A percentile compares a stretch with the other conserved stretches of the same genome.
These are phyloP conservation scores for Tricholoma furcatifolium DNA, from an alignment of 768 basidiomycete species.

Conservation along the genomic window DNA sequence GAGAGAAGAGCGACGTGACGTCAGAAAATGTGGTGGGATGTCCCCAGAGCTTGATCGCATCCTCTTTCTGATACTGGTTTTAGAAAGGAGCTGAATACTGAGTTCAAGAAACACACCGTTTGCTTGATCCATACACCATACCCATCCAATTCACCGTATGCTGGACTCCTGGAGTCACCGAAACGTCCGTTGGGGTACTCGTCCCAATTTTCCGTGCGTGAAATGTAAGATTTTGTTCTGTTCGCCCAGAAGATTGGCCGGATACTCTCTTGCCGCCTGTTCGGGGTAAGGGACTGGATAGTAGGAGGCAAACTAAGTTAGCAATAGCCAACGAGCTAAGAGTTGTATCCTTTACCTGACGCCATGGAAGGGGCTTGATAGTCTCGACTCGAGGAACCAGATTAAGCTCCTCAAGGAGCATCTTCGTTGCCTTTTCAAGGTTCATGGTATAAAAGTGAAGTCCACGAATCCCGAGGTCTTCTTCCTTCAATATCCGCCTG, in stretches of 20 bases:
- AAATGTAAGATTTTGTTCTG: conserved; percentile 90
- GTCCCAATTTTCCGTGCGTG: conserved; percentile 98
- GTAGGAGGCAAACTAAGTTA: conserved; percentile 14
- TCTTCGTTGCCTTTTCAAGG: conserved; percentile 90
- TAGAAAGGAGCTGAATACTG: conserved; percentile 6
- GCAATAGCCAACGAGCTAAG: conserved; percentile 1
- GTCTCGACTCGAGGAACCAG: conserved; percentile 87
- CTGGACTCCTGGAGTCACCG: conserved; percentile 95
- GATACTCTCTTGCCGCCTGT: conserved; percentile 86
- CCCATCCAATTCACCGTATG: conserved; percentile 97
- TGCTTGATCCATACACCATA: conserved; percentile 94
- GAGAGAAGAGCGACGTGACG: conserved; percentile 70
- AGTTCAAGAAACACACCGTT: conserved; percentile 45
- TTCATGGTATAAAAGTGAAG: conserved; percentile 99
- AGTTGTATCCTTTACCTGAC: conserved; percentile 58
- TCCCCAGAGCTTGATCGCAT: conserved; percentile 88
- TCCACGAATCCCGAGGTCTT: conserved; percentile 80
- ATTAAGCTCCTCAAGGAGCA: conserved; percentile 90
- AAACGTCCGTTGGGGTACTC: conserved; percentile 99
- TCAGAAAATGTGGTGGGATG: conserved; percentile 67
- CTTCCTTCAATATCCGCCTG: conserved; percentile 73
- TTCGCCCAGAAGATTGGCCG: conserved; percentile 99
- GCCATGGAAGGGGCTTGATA: conserved; percentile 95
- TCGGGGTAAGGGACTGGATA: conserved; percentile 91
- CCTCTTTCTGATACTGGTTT: conserved; percentile 61